phyloP scores from a whole-genome alignment of 108 stramenopile species.

The Pseudonitzschia delicatissima region DNA sequence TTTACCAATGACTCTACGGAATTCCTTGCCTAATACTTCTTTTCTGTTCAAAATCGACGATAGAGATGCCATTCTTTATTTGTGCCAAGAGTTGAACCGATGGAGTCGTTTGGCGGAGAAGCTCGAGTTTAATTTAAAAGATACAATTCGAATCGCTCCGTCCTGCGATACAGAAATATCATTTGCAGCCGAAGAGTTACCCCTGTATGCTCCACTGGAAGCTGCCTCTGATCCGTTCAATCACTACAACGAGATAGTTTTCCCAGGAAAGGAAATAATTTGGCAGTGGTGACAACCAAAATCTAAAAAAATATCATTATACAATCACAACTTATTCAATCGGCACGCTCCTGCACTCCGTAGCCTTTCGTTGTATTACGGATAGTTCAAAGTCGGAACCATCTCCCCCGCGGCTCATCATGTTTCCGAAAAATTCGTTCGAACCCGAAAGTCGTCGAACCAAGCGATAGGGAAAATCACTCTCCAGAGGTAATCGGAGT shows the following conservation, averaged over 20 bases:
- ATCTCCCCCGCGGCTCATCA: constrained; percentile 40
- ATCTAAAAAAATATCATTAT: background rate
- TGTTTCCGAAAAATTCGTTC: constrained; percentile 32
- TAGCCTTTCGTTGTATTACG: constrained; percentile 15
- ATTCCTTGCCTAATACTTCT: background rate
- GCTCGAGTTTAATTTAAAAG: background rate
- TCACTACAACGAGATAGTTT: background rate
- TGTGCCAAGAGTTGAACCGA: constrained; percentile 12
- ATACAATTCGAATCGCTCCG: background rate
- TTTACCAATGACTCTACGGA: background rate
- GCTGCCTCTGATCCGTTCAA: background rate
- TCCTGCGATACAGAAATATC: background rate
- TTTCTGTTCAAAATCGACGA: background rate
- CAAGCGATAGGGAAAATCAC: constrained; percentile 27
- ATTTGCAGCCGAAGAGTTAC: constrained; percentile 7
- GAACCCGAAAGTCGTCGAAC: constrained; percentile 44
- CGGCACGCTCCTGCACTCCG: background rate
- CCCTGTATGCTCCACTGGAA: background rate
- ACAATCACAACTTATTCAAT: background rate
- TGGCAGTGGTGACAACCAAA: constrained; percentile 1
- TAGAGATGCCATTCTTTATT: background rate
- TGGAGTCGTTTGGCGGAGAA: constrained; percentile 5
- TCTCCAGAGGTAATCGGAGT: constrained; percentile 3
- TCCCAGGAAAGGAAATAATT: background rate
- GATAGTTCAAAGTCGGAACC: constrained; percentile 50